Percentiles rank a stretch among this genome's conserved stretches.
These are phyloP conservation scores for Bruguiera sexangula DNA, from an alignment of 345 rosid genomes.

Conservation along the genomic window DNA sequence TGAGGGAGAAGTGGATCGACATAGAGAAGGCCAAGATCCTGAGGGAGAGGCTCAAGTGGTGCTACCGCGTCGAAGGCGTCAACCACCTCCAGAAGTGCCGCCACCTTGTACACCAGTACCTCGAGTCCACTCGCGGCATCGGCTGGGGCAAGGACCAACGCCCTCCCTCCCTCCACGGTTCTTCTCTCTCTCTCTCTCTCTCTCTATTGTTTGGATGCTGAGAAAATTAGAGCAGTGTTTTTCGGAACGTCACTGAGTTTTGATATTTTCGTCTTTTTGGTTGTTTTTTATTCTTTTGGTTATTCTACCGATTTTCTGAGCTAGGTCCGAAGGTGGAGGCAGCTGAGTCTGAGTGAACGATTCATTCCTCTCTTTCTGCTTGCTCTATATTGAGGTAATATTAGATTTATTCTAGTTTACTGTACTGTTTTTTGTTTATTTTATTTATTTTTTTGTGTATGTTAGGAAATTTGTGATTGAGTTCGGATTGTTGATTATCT, in stretches of 20 bases:
- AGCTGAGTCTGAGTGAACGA: slow-evolving; percentile 41
- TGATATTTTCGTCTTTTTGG: background rate
- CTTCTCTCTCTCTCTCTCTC: background rate
- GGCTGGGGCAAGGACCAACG: slow-evolving; percentile 99
- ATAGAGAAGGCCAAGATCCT: slow-evolving; percentile 98
- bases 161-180: slow-evolving; percentile 85
- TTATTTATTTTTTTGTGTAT: background rate
- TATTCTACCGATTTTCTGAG: background rate
- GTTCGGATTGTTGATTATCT: background rate
- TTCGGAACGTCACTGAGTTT: background rate
- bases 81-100: slow-evolving; percentile 98
- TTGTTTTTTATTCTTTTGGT: background rate
- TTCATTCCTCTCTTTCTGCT: slow-evolving; percentile 8
- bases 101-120: slow-evolving; percentile 85
- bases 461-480: background rate
- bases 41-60: slow-evolving; percentile 85
- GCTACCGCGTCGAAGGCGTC: slow-evolving; percentile 96
- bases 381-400: slow-evolving; percentile 1
- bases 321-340: slow-evolving; percentile 62
- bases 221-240: background rate
- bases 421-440: background rate
- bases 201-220: background rate
- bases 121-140: slow-evolving; percentile 93
- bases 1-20: slow-evolving; percentile 97
- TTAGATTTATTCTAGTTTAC: background rate